These are phyloP conservation scores for Neurospora discreta DNA, from an alignment of 495 filamentous ascomycete species.

Conservation along the genomic window DNA sequence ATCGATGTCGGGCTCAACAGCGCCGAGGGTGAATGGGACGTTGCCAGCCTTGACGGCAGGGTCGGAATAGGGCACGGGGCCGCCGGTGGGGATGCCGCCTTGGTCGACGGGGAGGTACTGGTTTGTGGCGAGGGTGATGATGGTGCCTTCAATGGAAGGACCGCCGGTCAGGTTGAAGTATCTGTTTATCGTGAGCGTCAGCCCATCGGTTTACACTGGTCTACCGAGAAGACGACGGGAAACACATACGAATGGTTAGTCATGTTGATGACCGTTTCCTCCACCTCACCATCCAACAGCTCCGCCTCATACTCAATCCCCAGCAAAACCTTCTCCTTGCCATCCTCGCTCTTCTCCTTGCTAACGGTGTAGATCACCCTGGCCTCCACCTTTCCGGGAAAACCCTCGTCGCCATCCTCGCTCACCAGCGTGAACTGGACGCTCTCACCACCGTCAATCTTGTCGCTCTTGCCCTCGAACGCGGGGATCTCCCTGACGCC, in stretches of 20 bases:
- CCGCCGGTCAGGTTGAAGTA: slow-evolving; percentile 79
- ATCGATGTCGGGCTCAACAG: slow-evolving; percentile 64
- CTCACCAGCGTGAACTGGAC: slow-evolving; percentile 64
- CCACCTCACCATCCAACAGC: slow-evolving; percentile 53
- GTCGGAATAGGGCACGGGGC: slow-evolving; percentile 38
- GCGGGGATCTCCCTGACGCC: slow-evolving; percentile 33
- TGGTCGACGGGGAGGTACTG: slow-evolving; percentile 64
- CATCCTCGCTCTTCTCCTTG: slow-evolving; percentile 45
- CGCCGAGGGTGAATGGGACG: slow-evolving; percentile 55
- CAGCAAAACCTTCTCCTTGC: slow-evolving; percentile 53
- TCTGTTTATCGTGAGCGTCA: slow-evolving; percentile 30
- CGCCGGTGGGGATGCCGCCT: slow-evolving; percentile 54
- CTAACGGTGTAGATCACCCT: slow-evolving; percentile 67
- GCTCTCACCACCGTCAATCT: slow-evolving; percentile 60
- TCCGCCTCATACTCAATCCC: slow-evolving; percentile 84
- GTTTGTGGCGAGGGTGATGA: slow-evolving; percentile 57
- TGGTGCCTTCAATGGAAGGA: slow-evolving; percentile 63
- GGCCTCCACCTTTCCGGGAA: slow-evolving; percentile 71
- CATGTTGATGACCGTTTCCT: slow-evolving; percentile 81
- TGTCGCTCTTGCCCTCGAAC: slow-evolving; percentile 40
- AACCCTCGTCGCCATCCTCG: slow-evolving; percentile 71
- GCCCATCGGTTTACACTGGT: background rate
- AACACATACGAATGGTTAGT: slow-evolving; percentile 81
- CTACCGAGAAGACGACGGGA: background rate
- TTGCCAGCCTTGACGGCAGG: slow-evolving; percentile 53